Percentiles rank a stretch among this genome's conserved stretches.
Conservation (phyloP, 1,284 basidiomycete species). For the Ganoderma resinaceum region DNA sequence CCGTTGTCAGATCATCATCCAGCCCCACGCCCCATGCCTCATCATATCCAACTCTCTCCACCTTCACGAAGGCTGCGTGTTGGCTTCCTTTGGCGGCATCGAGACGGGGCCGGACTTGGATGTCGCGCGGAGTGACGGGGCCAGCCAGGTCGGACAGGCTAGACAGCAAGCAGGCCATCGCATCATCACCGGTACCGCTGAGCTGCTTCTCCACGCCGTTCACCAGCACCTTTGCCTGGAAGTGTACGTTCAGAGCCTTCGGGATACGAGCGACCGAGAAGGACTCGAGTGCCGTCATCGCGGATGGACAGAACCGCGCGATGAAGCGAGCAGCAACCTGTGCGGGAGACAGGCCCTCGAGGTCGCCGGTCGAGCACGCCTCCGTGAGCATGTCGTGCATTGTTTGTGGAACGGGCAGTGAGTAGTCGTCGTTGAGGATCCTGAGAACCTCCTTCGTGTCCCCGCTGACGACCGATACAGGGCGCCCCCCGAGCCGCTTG, state of each 20-base stretch:
- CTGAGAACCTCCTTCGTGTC: conserved; percentile 15
- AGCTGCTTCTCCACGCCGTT: background rate
- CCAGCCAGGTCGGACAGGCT: conserved; percentile 37
- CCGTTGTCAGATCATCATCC: conserved; percentile 86
- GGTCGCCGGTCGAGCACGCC: conserved; percentile 6
- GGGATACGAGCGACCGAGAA: background rate
- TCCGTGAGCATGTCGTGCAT: conserved; percentile 14
- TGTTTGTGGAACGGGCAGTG: conserved; percentile 71
- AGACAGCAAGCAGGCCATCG: background rate
- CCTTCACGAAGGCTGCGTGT: conserved; percentile 81
- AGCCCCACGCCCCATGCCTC: conserved; percentile 76
- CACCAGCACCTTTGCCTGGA: background rate
- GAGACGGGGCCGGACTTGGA: conserved; percentile 6
- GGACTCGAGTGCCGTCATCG: background rate
- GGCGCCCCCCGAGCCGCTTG: conserved; percentile 37
- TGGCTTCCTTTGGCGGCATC: conserved; percentile 5
- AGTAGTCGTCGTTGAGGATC: conserved; percentile 66
- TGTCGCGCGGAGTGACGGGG: conserved; percentile 71
- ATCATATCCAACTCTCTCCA: conserved; percentile 62
- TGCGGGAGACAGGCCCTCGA: conserved; percentile 82
- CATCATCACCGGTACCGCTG: background rate
- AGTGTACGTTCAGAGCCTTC: background rate
- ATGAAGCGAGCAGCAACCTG: conserved; percentile 61
- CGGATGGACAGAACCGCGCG: background rate
- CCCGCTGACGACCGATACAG: conserved; percentile 14